These are phyloP conservation scores for Fraxinus latifolia DNA, from an alignment of 305 asterid species.

Conservation along the genomic window DNA sequence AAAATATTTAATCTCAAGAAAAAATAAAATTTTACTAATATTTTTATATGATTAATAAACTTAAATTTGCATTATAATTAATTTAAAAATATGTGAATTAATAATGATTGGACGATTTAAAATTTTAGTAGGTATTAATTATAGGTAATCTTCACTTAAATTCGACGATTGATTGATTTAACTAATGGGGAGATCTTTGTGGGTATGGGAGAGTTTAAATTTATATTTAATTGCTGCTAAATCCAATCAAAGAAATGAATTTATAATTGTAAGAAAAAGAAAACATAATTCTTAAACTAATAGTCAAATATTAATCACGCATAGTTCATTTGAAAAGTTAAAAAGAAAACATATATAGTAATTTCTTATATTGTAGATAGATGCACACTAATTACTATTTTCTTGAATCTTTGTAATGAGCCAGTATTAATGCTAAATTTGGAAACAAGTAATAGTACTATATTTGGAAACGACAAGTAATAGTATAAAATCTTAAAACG, in stretches of 20 bases:
- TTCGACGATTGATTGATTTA: neutral
- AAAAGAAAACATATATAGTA: neutral
- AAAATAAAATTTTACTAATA: too few species aligned
- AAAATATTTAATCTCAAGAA: too few species aligned
- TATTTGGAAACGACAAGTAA: too few species aligned
- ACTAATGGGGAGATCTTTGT: neutral
- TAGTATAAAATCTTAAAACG: too few species aligned
- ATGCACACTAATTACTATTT: too few species aligned
- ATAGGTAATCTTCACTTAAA: neutral
- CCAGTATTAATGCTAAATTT: neutral
- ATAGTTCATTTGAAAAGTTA: neutral
- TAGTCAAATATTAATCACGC: neutral
- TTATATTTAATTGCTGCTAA: neutral
- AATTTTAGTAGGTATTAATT: slow-evolving; percentile 1
- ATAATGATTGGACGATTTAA: neutral
- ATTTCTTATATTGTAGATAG: too few species aligned
- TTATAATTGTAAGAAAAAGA: neutral
- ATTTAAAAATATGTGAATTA: neutral
- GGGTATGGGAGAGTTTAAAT: neutral
- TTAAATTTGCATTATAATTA: too few species aligned
- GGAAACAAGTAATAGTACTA: neutral
- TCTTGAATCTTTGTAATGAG: neutral
- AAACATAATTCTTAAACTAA: slow-evolving; percentile 21
- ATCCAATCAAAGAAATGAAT: neutral
- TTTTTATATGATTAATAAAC: too few species aligned